Evolutionary conservation across 2,329 filamentous ascomycete genomes (phyloP), one percentile per base, ranked within the genome.

Genomic region (Verticillium longisporum): DNA sequence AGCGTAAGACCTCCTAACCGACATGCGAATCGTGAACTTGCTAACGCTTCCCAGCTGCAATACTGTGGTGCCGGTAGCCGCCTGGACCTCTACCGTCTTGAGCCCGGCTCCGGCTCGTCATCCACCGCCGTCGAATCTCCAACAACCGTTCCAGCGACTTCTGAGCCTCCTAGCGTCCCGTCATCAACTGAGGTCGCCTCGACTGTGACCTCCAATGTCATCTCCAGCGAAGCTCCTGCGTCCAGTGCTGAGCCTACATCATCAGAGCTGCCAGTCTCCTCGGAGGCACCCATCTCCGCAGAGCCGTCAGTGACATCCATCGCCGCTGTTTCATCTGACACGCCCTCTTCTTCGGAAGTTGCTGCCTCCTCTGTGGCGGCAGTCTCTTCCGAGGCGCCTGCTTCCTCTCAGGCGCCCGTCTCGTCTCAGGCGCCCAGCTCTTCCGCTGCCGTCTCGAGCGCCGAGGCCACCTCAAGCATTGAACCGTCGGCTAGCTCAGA

Each of bases 51-150:
- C 3, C 11, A 65, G 64, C 45, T 54, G 3, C 63, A 66, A 58
- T 66, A 60, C 55, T 66, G 64, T 41, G 64, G 64, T 41, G 61
- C 60, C 4, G 57, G 54, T 41, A 37, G 50, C 34, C 63, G 64
- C 36, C 61, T 66, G 2, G 63, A 62, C 34, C 60, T 66, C 21
- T 66, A 61, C 32, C 36, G 32, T 11, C 36, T 63, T 6, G 41
- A 55, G 26, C 18, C 60, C 50, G 13, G 34, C 53, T 56, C 34
- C 10, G 57, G 55, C 18, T 50, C 45, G 18, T 13, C 45, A 7
- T 21, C 41, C 18, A 13, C 21, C 13, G 4, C 18, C 1, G 6
- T 55, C 41, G 26, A 57, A 26, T 58, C 56, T 13, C 55, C 56
- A 9, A 54, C 55, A 0, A 15, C 33, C 4, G 34, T 32, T 21